Evolutionary conservation across 2,329 filamentous ascomycete genomes (phyloP).

Genomic region (Claviceps sp.): DNA sequence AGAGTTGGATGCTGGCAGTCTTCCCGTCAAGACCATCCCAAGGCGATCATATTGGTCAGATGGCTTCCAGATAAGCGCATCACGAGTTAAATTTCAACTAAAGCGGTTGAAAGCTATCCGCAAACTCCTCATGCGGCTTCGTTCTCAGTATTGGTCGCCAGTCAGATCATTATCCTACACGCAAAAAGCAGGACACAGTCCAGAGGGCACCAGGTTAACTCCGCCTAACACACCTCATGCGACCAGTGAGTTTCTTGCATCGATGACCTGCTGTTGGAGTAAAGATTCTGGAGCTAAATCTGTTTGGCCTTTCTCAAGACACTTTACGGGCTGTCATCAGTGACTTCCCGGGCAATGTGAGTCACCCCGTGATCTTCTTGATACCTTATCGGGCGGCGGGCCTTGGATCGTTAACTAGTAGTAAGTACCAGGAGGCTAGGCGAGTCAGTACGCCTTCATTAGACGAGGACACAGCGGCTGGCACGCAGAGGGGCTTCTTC

Average conservation of each 20-base stretch:
- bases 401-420: background rate
- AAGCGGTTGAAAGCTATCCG: slow-evolving; percentile 15
- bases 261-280: background rate
- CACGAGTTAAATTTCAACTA: slow-evolving; percentile 20
- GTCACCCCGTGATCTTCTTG: slow-evolving; percentile 1
- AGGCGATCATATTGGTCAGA: slow-evolving; percentile 9
- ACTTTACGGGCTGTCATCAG: slow-evolving; percentile 5
- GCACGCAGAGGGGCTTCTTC: no score
- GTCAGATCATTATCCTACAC: slow-evolving; percentile 21
- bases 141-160: slow-evolving; percentile 27
- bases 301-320: background rate
- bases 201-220: background rate
- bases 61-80: slow-evolving; percentile 11
- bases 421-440: slow-evolving; percentile 32
- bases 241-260: background rate
- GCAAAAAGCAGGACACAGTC: slow-evolving; percentile 16
- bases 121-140: slow-evolving; percentile 27
- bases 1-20: background rate
- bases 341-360: slow-evolving; percentile 23
- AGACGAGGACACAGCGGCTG: no score
- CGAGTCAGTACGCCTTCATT: slow-evolving; percentile 16
- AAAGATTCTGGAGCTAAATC: background rate
- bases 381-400: no score
- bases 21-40: background rate
- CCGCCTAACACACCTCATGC: background rate